A percentile compares a stretch with the other conserved stretches of the same genome.
Evolutionary conservation across 2,329 filamentous ascomycete species (phyloP).

Genomic region (Pyricularia sp.): DNA sequence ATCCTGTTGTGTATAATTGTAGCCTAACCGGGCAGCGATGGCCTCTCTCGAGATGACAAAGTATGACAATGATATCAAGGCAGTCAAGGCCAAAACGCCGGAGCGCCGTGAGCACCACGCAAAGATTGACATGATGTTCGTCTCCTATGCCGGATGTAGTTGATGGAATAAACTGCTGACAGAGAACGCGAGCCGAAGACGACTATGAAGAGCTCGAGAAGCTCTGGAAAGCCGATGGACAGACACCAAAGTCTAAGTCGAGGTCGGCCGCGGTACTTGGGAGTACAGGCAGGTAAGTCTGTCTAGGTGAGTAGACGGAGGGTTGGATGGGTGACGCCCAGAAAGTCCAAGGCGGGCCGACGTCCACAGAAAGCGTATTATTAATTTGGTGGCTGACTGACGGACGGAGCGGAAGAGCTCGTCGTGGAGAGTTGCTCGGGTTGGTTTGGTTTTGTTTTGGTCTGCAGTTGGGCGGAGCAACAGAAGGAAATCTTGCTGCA

Average conservation of each 20-base stretch:
- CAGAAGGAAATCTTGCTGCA: background rate
- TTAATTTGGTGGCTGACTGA: slow-evolving; percentile 10
- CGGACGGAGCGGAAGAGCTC: slow-evolving; percentile 1
- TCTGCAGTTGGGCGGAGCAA: background rate
- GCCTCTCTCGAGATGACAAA: slow-evolving; percentile 45
- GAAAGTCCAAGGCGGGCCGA: background rate
- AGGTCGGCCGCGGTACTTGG: background rate
- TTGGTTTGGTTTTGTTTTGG: background rate
- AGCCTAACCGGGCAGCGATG: slow-evolving; percentile 30
- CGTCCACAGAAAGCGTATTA: background rate
- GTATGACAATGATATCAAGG: slow-evolving; percentile 38
- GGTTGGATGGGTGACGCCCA: background rate
- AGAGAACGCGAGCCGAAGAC: background rate
- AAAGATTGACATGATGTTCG: slow-evolving; percentile 38
- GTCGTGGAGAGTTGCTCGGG: background rate
- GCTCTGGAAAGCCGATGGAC: background rate
- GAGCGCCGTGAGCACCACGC: slow-evolving; percentile 43
- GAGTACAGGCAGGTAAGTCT: background rate
- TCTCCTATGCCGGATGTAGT: background rate
- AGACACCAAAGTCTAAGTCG: background rate
- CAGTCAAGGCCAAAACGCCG: slow-evolving; percentile 45
- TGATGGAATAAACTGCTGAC: background rate
- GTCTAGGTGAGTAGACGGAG: background rate
- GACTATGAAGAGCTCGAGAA: background rate
- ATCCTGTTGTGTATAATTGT: slow-evolving; percentile 31